These are phyloP conservation scores for Physcomitrium patens DNA, from an alignment of 225 moss, liverwort and hornwort species.

Conservation along the genomic window DNA sequence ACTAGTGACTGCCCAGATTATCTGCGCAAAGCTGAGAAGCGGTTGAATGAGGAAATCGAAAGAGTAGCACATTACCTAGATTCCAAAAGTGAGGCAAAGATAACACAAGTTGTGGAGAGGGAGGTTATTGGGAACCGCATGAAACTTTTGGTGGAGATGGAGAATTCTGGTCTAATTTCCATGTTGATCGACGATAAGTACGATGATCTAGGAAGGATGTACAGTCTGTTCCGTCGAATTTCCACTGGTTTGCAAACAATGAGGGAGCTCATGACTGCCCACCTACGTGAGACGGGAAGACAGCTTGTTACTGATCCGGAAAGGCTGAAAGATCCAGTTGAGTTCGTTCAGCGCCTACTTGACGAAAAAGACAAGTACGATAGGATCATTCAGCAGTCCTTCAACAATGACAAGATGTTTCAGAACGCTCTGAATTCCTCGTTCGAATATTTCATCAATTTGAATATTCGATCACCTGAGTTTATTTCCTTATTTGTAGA, in stretches of 20 bases:
- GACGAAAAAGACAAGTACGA: conserved; percentile 76
- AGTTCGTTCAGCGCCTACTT: conserved; percentile 65
- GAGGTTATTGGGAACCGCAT: conserved; percentile 72
- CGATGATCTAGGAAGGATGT: conserved; percentile 65
- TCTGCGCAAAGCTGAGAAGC: conserved; percentile 65
- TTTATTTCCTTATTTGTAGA: conserved; percentile 73
- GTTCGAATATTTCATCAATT: conserved; percentile 67
- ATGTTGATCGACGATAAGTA: conserved; percentile 70
- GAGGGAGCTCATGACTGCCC: conserved; percentile 69
- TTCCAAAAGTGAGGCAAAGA: conserved; percentile 65
- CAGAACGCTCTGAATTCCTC: conserved; percentile 71
- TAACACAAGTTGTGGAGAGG: conserved; percentile 67
- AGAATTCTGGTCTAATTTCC: conserved; percentile 64
- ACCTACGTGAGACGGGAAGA: conserved; percentile 66
- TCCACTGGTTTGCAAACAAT: conserved; percentile 61
- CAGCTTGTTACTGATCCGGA: conserved; percentile 70
- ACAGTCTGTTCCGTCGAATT: conserved; percentile 64
- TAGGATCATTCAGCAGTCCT: conserved; percentile 68
- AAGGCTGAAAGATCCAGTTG: conserved; percentile 68
- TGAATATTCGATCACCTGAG: conserved; percentile 67
- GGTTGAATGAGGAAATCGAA: conserved; percentile 65
- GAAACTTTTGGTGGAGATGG: conserved; percentile 71
- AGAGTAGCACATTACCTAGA: conserved; percentile 65
- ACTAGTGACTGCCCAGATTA: conserved; percentile 68
- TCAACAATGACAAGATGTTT: conserved; percentile 74